Evolutionary conservation across 768 basidiomycete genomes (phyloP).

Genomic region (Phaffia australis): DNA sequence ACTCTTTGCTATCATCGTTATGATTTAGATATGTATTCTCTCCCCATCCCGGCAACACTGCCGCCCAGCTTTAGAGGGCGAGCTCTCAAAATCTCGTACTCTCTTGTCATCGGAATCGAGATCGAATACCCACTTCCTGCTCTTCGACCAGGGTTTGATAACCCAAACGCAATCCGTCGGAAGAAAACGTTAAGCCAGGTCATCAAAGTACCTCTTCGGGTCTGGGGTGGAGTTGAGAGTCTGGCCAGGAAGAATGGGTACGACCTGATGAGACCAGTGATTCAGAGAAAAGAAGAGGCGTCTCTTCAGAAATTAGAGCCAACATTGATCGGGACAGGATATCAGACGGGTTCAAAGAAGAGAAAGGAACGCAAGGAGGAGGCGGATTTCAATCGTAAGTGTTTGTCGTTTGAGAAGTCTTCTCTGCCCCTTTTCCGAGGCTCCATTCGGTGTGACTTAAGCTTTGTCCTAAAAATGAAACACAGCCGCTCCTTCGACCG

Average conservation of each 20-base stretch:
- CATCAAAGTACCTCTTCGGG: slow-evolving; percentile 75
- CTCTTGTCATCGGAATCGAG: slow-evolving; percentile 79
- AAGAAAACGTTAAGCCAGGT: slow-evolving; percentile 44
- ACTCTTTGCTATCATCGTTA: background rate
- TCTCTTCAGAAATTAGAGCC: slow-evolving; percentile 29
- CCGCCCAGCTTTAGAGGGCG: slow-evolving; percentile 87
- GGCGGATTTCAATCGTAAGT: slow-evolving; percentile 6
- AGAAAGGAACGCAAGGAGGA: slow-evolving; percentile 4
- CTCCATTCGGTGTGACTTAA: background rate
- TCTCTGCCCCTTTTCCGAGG: background rate
- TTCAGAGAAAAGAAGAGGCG: slow-evolving; percentile 39
- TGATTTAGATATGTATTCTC: slow-evolving; percentile 61
- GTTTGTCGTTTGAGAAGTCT: background rate
- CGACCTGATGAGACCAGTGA: slow-evolving; percentile 72
- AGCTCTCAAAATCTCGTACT: slow-evolving; percentile 73
- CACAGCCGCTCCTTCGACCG: slow-evolving; percentile 15
- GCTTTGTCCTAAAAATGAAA: background rate
- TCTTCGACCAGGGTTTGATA: slow-evolving; percentile 36
- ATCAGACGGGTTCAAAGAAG: background rate
- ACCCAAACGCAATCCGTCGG: slow-evolving; percentile 28
- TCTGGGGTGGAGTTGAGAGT: slow-evolving; percentile 83
- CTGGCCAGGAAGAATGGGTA: slow-evolving; percentile 41
- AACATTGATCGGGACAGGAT: slow-evolving; percentile 8
- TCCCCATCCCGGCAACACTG: slow-evolving; percentile 62
- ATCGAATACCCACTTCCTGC: slow-evolving; percentile 45